Evolutionary conservation across 2,329 filamentous ascomycete species (phyloP).

Genomic region (Claviceps paspali): DNA sequence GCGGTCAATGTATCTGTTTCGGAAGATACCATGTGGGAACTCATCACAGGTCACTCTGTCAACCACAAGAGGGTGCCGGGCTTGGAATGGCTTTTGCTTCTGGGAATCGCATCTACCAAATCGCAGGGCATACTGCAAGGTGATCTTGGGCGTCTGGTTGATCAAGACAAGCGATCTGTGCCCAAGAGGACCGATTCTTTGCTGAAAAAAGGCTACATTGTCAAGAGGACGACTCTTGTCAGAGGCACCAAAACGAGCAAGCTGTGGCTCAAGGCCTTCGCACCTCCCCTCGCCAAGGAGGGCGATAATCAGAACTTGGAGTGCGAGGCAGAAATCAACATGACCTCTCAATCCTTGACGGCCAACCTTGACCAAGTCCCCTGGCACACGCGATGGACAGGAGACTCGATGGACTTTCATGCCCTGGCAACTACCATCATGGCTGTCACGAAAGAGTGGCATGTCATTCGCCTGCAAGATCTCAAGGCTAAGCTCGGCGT

Average conservation of each 20-base stretch:
- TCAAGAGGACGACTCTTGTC: slow-evolving; percentile 43
- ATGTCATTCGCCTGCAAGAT: slow-evolving; percentile 41
- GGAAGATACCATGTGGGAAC: slow-evolving; percentile 43
- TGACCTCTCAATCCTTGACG: slow-evolving; percentile 24
- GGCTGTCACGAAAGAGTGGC: slow-evolving; percentile 41
- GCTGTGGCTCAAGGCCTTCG: slow-evolving; percentile 42
- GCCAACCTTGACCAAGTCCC: slow-evolving; percentile 37
- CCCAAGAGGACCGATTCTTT: slow-evolving; percentile 45
- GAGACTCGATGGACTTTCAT: slow-evolving; percentile 41
- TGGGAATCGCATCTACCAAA: slow-evolving; percentile 40
- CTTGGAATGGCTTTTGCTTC: slow-evolving; percentile 43
- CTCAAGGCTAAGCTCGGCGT: slow-evolving; percentile 43
- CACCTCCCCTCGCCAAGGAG: slow-evolving; percentile 28
- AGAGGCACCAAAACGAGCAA: slow-evolving; percentile 47
- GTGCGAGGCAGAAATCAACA: slow-evolving; percentile 19
- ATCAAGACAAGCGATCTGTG: slow-evolving; percentile 48
- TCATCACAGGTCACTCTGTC: slow-evolving; percentile 41
- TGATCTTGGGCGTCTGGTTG: slow-evolving; percentile 39
- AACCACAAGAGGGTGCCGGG: slow-evolving; percentile 43
- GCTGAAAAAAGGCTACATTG: slow-evolving; percentile 44
- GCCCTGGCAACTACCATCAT: slow-evolving; percentile 42
- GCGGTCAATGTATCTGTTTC: slow-evolving; percentile 28
- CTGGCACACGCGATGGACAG: slow-evolving; percentile 41
- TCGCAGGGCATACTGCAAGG: slow-evolving; percentile 43
- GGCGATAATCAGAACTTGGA: slow-evolving; percentile 11